Evolutionary conservation across 176 grass and related monocot genomes (phyloP).

Genomic region (Thalia dealbata): DNA sequence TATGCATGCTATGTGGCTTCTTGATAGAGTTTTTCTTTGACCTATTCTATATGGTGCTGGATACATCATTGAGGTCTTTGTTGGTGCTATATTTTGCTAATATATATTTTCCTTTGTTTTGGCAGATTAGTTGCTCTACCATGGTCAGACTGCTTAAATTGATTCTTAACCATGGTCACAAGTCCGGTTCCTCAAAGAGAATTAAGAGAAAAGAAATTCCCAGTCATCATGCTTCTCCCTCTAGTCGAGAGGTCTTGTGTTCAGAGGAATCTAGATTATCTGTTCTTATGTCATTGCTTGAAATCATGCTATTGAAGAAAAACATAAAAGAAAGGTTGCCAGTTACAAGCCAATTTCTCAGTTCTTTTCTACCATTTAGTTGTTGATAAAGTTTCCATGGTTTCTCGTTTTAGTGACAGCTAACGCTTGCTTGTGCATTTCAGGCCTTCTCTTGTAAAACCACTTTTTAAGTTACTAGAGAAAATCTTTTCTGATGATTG

Average conservation of each 20-base stretch:
- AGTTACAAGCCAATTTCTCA: not conserved
- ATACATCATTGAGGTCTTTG: not conserved
- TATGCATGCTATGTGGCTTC: not conserved
- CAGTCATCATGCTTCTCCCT: conserved; percentile 32
- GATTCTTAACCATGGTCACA: conserved; percentile 36
- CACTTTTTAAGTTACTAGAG: conserved; percentile 58
- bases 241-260: conserved; percentile 15
- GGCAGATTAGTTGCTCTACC: conserved; percentile 61
- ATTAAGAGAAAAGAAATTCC: conserved; percentile 38
- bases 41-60: no score
- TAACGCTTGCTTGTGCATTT: conserved; percentile 11
- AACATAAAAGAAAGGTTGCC: conserved; percentile 62
- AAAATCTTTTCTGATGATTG: conserved; percentile 59
- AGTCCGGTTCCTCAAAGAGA: conserved; percentile 39
- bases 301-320: conserved; percentile 76
- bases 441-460: conserved; percentile 49
- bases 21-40: not conserved
- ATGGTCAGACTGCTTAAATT: conserved; percentile 46
- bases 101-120: conserved; percentile 5
- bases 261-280: conserved; percentile 30
- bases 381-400: not conserved
- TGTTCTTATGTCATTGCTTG: conserved; percentile 64
- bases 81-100: not conserved
- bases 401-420: conserved; percentile 11
- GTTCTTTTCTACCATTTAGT: not conserved